Evolutionary conservation across 2,329 filamentous ascomycete genomes (phyloP), one percentile per base, ranked within the genome.

Genomic region (Macrophomina pseudophaseolina): DNA sequence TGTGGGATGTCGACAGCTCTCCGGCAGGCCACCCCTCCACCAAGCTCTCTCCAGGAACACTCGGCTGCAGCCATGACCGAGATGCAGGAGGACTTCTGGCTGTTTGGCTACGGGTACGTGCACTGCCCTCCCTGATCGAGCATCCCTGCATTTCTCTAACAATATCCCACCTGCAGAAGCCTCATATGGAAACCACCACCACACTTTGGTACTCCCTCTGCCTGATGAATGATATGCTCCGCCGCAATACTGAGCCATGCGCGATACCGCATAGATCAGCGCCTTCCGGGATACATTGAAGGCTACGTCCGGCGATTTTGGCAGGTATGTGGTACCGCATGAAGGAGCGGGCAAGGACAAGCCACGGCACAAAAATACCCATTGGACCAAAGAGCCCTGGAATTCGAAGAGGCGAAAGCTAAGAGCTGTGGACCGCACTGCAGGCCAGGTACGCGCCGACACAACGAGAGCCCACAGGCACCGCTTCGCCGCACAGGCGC

Each of bases 131-230:
- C 58, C 35, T 4, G 35, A 7, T 12, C 11, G 7, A 38, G 35
- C 35, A 3, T 8, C 35, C 35, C 6, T 3, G n/a, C 51, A 38
- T 14, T 32, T 18, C 18, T 44, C 40, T 46, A 18, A 60, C 30
- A 14, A 11, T 16, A 16, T 11, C 12, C 18, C 12, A 33, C 40
- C 30, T 44, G 46, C 70, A 95, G 94, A 81, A 97, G 93, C 78
- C 82, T 99, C 77, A 97, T 99, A 73, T 99, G 94, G 94, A 99
- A 98, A 79, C 94, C 95, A 66, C 95, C 95, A 69, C 95, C 95
- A 71, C 92, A 97, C 77, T 97, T 91, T 77, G 94, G 94, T 97
- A 89, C 68, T 58, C 48, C 66, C 35, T 12, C 46, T 8, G 64
- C 9, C 9, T 23, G 12, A 64, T 12, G 60, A 18, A 33, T 56